Conservation (phyloP, 192 early-diverging fungal genomes). For the Rhizophagus prolifer region DNA sequence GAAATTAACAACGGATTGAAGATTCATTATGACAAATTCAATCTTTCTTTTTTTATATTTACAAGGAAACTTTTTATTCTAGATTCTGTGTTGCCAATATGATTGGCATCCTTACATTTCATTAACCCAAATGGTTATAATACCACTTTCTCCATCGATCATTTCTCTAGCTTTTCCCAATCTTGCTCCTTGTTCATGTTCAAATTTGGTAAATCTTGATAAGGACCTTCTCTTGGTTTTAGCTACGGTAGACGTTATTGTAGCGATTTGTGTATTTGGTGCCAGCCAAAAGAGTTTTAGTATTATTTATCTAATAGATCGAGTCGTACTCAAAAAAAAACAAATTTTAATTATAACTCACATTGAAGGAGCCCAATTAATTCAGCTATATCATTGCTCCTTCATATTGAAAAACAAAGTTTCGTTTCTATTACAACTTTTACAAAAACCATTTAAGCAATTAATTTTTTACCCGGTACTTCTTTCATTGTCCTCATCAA, state of each 20-base stretch:
- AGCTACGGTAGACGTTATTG: background rate
- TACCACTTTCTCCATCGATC: background rate
- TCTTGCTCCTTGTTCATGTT: background rate
- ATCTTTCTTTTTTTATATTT: too few species aligned
- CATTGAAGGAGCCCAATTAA: background rate
- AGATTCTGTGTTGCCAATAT: background rate
- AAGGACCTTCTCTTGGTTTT: background rate
- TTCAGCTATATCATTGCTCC: background rate
- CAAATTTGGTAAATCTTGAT: background rate
- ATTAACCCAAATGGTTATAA: background rate
- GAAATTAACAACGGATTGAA: too few species aligned
- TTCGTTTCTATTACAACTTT: too few species aligned
- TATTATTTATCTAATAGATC: too few species aligned
- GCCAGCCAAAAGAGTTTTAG: too few species aligned
- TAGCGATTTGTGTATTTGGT: background rate
- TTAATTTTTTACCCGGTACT: background rate
- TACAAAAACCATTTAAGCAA: background rate
- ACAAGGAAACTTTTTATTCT: background rate
- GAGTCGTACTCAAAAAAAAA: too few species aligned
- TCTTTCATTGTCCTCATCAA: background rate
- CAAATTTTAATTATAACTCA: background rate
- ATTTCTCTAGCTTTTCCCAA: background rate
- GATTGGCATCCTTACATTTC: background rate
- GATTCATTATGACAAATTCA: too few species aligned
- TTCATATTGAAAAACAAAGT: background rate